Conservation (phyloP, 2,329 filamentous ascomycete species). For the Trichothecium sympodiale region DNA sequence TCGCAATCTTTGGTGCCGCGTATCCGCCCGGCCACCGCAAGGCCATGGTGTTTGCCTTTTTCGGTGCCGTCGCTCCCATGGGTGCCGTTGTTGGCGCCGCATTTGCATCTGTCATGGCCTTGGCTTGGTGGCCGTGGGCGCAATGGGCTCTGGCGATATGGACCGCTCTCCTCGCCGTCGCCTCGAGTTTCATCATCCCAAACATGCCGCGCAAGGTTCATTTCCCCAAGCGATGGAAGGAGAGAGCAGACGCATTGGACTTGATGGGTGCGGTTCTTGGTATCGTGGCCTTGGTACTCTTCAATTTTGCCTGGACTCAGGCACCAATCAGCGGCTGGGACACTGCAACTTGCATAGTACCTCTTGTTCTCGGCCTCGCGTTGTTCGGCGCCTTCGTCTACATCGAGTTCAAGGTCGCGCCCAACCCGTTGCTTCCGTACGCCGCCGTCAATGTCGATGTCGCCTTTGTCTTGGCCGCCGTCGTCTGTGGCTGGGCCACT, state of each 20-base stretch:
- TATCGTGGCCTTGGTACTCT: conserved; percentile 43
- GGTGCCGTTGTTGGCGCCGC: conserved; percentile 31
- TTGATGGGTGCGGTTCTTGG: conserved; percentile 30
- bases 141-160: conserved; percentile 30
- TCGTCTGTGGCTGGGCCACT: conserved; percentile 41
- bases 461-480: conserved; percentile 45
- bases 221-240: conserved; percentile 10
- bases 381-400: conserved; percentile 44
- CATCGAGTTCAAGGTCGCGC: conserved; percentile 37
- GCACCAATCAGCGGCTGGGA: conserved; percentile 49
- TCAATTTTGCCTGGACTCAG: conserved; percentile 61
- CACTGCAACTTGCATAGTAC: conserved; percentile 40
- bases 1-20: conserved; percentile 48
- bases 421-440: conserved; percentile 47
- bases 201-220: conserved; percentile 9
- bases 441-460: conserved; percentile 29
- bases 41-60: conserved; percentile 46
- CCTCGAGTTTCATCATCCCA: conserved; percentile 24
- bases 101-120: conserved; percentile 27
- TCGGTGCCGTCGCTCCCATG: conserved; percentile 33
- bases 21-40: conserved; percentile 47
- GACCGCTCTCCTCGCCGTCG: conserved; percentile 18
- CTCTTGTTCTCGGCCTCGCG: conserved; percentile 45
- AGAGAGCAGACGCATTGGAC: conserved; percentile 19
- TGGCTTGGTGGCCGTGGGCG: conserved; percentile 36